phyloP scores from a whole-genome alignment of 495 filamentous ascomycete species.

The Aspergillus leporis region DNA sequence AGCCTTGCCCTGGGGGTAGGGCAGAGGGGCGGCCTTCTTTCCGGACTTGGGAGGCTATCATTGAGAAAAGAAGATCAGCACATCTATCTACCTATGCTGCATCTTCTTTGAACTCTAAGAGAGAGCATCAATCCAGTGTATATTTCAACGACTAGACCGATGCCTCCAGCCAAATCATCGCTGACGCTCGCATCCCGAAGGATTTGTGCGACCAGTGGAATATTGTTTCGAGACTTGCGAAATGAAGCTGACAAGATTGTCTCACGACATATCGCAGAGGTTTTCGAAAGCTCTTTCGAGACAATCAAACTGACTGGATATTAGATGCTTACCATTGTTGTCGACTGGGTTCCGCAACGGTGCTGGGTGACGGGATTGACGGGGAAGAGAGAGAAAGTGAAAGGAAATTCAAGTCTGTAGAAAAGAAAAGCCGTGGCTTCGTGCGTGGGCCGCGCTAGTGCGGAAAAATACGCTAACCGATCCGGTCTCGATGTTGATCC shows the following conservation, averaged over 20 bases:
- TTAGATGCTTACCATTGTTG: slow-evolving; percentile 53
- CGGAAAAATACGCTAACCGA: slow-evolving; percentile 22
- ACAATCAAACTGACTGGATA: slow-evolving; percentile 23
- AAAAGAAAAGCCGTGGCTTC: slow-evolving; percentile 21
- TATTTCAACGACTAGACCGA: slow-evolving; percentile 58
- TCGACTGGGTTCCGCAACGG: slow-evolving; percentile 47
- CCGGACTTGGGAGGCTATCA: slow-evolving; percentile 97
- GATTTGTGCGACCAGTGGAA: slow-evolving; percentile 39
- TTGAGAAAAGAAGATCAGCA: slow-evolving; percentile 99
- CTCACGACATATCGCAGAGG: slow-evolving; percentile 39
- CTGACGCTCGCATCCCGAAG: slow-evolving; percentile 49
- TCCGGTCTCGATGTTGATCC: slow-evolving; percentile 10
- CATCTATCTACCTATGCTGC: slow-evolving; percentile 72
- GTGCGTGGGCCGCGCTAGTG: slow-evolving; percentile 43
- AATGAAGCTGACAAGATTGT: slow-evolving; percentile 34
- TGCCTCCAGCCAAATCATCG: slow-evolving; percentile 86
- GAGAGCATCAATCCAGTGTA: slow-evolving; percentile 59
- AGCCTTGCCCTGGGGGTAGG: slow-evolving; percentile 93
- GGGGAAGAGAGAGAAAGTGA: slow-evolving; percentile 30
- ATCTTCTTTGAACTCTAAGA: slow-evolving; percentile 93
- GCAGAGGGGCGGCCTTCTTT: slow-evolving; percentile 94
- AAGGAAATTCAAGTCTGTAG: slow-evolving; percentile 26
- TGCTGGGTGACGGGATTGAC: slow-evolving; percentile 46
- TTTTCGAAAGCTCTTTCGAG: slow-evolving; percentile 30
- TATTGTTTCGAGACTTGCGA: slow-evolving; percentile 41